Base-by-base conservation (phyloP, 495 filamentous ascomycete genomes). In the Neurospora pannonica region DNA sequence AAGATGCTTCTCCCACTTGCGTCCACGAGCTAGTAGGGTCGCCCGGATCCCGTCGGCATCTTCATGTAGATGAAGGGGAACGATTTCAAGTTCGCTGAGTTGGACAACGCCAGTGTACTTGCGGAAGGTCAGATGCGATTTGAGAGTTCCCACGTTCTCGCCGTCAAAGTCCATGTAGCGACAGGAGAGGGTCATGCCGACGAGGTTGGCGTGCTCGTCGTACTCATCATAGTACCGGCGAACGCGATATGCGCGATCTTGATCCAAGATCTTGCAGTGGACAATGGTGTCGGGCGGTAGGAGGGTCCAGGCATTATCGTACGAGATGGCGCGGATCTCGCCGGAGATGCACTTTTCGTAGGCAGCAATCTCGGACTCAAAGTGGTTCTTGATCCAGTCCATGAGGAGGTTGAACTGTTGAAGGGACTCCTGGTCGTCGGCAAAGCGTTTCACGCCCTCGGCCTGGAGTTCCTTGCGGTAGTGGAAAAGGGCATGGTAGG, bases 101-200 rank as follows among this genome's bases (percentile, higher is more conserved):
- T 78, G 76, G 17, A 70, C 70, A n/a, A 71, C 75, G 40, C 81
- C 80, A 2, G 54, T 34, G 72, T 82, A 82, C 62, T 82, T 78
- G 70, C 72, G 28, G 5, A 83, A 73, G 38, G 46, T 43, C 4
- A 83, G 21, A 15, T 80, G 71, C 7, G 54, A 39, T 37, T 31
- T 71, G 15, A 78, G 69, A 3, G 73, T 77, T 21, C 82, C 82
- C 1, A 84, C 54, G 2, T 71, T 42, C 15, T 81, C 74, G 34
- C 83, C 82, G 48, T 84, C 79, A 60, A 80, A 85, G 73, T 84
- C 81, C 28, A 84, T 69, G 43, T 72, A 83, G 15, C 71, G 13
- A 34, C 62, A 19, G 13, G 73, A 74, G 39, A 13, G 17, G 3
- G 34, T 34, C 1, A 77, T 76, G 17, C 71, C 46, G 2, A 34